phyloP scores from a whole-genome alignment of 1,139 yeast species.

The Yamadazyma dendronema region DNA sequence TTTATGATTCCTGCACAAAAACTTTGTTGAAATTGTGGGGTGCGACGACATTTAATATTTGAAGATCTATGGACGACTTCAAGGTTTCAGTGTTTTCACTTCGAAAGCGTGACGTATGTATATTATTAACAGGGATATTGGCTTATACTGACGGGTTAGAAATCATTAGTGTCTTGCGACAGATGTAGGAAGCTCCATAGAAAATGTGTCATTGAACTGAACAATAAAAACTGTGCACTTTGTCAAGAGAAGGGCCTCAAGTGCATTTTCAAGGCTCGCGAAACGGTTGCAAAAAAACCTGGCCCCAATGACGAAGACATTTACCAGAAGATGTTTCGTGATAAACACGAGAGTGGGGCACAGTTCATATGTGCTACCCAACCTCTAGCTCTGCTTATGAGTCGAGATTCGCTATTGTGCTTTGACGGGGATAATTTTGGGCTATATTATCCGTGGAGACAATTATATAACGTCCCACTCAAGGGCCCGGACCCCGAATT shows the following conservation, averaged over 20 bases:
- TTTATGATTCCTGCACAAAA: too few species aligned
- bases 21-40: too few species aligned
- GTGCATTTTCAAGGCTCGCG: conserved; percentile 9
- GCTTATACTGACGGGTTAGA: background rate
- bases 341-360: conserved; percentile 11
- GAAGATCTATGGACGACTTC: conserved; percentile 4
- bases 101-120: conserved; percentile 2
- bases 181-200: conserved; percentile 4
- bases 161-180: conserved; percentile 3
- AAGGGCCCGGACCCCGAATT: conserved; percentile 15
- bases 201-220: background rate
- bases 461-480: conserved; percentile 4
- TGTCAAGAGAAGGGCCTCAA: background rate
- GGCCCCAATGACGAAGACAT: conserved; percentile 8
- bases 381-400: conserved; percentile 27
- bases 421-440: conserved; percentile 27
- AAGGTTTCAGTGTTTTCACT: conserved; percentile 2
- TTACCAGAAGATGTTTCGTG: conserved; percentile 3
- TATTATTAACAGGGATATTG: background rate
- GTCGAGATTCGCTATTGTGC: conserved; percentile 27
- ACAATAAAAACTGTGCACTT: conserved; percentile 1
- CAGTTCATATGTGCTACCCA: conserved; percentile 30
- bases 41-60: too few species aligned
- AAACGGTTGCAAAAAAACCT: conserved; percentile 3
- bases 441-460: conserved; percentile 29